Conservation (phyloP, 169 alveolate species). For the Cryptosporidium andersoni region DNA sequence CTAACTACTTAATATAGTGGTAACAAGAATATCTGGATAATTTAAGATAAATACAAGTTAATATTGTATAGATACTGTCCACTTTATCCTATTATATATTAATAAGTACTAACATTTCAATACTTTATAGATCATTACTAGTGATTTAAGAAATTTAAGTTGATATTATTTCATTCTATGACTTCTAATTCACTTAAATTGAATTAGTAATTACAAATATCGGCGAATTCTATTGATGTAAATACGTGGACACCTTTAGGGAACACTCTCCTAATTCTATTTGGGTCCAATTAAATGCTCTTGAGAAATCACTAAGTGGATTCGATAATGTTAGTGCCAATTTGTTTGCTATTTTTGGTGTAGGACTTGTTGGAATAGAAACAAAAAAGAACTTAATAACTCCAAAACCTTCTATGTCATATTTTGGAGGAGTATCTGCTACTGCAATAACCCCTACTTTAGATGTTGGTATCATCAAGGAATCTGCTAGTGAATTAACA, state of each 20-base stretch:
- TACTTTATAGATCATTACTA: no score
- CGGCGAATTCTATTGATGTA: no score
- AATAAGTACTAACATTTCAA: no score
- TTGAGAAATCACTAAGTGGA: slow-evolving; percentile 1
- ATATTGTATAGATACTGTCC: no score
- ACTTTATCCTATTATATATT: no score
- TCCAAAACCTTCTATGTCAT: slow-evolving; percentile 32
- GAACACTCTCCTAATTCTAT: slow-evolving; percentile 44
- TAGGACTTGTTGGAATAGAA: slow-evolving; percentile 6
- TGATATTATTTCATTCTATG: no score
- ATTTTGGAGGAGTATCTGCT: slow-evolving; percentile 55
- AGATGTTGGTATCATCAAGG: slow-evolving; percentile 3
- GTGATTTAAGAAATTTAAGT: no score
- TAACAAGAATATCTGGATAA: no score
- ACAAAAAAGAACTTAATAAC: slow-evolving; percentile 42
- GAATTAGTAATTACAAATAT: no score
- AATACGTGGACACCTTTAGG: no score
- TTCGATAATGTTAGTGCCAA: slow-evolving; percentile 5
- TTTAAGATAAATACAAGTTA: background rate
- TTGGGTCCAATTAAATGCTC: slow-evolving; percentile 38
- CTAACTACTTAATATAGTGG: no score
- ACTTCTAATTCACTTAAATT: no score
- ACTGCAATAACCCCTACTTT: slow-evolving; percentile 59
- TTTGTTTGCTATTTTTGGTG: slow-evolving; percentile 5
- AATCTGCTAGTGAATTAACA: slow-evolving; percentile 2